Percentiles rank a stretch among this genome's conserved stretches.
Conservation (phyloP, 352 stramenopile species). For the Thraustotheca clavata region DNA sequence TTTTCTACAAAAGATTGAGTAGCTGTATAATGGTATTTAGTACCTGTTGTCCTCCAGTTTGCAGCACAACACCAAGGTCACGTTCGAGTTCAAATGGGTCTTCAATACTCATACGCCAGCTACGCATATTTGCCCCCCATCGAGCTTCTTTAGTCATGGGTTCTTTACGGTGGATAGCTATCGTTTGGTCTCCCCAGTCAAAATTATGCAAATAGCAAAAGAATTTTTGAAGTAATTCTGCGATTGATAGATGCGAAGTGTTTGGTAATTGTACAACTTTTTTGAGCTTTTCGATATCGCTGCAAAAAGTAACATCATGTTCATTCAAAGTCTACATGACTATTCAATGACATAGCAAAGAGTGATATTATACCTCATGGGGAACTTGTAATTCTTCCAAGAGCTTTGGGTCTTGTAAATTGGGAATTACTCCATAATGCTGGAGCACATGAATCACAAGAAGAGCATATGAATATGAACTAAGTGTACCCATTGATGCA, state of each 20-base stretch:
- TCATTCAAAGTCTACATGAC: constrained; percentile 35
- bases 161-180: constrained; percentile 75
- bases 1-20: constrained; percentile 25
- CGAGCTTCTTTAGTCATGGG: constrained; percentile 28
- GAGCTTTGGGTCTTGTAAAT: constrained; percentile 83
- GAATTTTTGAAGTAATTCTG: constrained; percentile 89
- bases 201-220: constrained; percentile 96
- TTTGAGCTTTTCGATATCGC: constrained; percentile 19
- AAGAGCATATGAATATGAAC: constrained; percentile 97
- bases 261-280: not conserved
- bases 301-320: constrained; percentile 69
- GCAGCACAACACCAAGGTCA: constrained; percentile 72
- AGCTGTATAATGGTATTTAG: not conserved
- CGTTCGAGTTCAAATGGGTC: constrained; percentile 71
- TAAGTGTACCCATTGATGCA: constrained; percentile 91
- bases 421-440: constrained; percentile 82
- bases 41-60: constrained; percentile 45
- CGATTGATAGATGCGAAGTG: constrained; percentile 28
- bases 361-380: constrained; percentile 10
- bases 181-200: constrained; percentile 90
- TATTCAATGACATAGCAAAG: not conserved
- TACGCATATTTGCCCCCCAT: constrained; percentile 25
- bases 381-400: constrained; percentile 32
- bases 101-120: constrained; percentile 80
- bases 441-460: constrained; percentile 97